Evolutionary conservation across 1,139 yeast species (phyloP).

Genomic region (Tardiomyces digboiensis): DNA sequence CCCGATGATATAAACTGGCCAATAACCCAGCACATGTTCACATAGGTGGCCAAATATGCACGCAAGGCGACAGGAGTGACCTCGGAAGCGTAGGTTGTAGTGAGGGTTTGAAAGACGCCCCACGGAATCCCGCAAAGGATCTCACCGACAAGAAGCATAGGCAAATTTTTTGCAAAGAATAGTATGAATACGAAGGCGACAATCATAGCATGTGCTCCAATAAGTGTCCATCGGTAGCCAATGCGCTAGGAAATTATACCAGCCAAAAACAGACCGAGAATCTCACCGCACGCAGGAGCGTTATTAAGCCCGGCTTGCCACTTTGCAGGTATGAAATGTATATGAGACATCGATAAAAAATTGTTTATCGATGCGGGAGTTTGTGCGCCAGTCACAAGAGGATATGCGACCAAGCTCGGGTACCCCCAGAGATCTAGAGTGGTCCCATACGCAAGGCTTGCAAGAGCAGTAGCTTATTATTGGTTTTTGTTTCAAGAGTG

Average conservation of each 20-base stretch:
- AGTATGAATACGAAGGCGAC: constrained; percentile 32
- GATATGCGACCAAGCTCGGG: no score
- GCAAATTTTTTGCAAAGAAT: constrained; percentile 33
- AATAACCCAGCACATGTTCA: constrained; percentile 36
- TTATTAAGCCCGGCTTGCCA: constrained; percentile 38
- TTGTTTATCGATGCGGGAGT: no score
- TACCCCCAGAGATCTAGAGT: no score
- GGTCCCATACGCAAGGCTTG: no score
- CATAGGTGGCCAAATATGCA: constrained; percentile 34
- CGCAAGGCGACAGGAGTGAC: constrained; percentile 37
- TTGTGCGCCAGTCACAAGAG: no score
- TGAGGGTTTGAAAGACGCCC: constrained; percentile 38
- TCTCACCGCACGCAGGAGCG: constrained; percentile 27
- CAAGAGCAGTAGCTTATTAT: no score
- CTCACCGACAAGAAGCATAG: constrained; percentile 35
- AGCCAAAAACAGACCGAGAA: constrained; percentile 31
- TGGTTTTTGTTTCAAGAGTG: no score
- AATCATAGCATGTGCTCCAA: constrained; percentile 23
- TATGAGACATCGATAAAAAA: no score
- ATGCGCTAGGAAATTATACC: constrained; percentile 32
- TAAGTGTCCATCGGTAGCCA: constrained; percentile 34
- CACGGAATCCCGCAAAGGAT: constrained; percentile 35
- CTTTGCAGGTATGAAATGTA: no score
- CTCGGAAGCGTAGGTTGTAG: constrained; percentile 39
- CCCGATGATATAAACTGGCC: constrained; percentile 39